Evolutionary conservation across 352 stramenopile species (phyloP).

Genomic region (Globisporangium nunn): DNA sequence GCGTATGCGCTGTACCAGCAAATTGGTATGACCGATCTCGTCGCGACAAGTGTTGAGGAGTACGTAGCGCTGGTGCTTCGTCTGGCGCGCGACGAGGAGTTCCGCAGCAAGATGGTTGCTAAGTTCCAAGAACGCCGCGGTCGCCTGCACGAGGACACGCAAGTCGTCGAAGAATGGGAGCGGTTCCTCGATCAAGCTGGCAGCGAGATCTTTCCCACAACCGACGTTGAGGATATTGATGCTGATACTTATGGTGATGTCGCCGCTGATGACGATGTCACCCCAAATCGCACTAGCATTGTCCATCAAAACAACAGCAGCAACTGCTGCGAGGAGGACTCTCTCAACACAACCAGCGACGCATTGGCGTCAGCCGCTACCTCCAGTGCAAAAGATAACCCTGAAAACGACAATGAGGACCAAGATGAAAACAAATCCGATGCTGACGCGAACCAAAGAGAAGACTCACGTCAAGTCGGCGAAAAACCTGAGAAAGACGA

Average conservation of each 20-base stretch:
- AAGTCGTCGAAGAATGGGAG: conserved; percentile 63
- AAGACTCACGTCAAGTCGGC: background rate
- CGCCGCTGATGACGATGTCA: background rate
- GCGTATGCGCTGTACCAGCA: conserved; percentile 59
- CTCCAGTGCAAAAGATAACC: too few species aligned
- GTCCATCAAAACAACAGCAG: too few species aligned
- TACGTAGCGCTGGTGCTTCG: conserved; percentile 50
- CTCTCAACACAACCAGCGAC: too few species aligned
- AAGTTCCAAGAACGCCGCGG: conserved; percentile 33
- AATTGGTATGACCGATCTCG: conserved; percentile 49
- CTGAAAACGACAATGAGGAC: background rate
- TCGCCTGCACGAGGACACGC: conserved; percentile 32
- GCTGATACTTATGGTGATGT: background rate
- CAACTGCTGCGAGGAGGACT: too few species aligned
- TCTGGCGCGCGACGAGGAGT: conserved; percentile 34
- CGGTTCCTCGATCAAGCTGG: conserved; percentile 56
- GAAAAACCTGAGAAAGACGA: background rate
- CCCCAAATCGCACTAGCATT: background rate
- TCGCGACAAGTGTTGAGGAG: conserved; percentile 33
- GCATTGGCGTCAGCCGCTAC: background rate
- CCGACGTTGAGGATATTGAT: background rate
- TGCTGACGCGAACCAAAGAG: background rate
- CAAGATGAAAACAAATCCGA: background rate
- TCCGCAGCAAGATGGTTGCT: conserved; percentile 35
- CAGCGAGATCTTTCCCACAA: conserved; percentile 20